Evolutionary conservation across 768 basidiomycete species (phyloP).

Genomic region (Nidularia sp.): DNA sequence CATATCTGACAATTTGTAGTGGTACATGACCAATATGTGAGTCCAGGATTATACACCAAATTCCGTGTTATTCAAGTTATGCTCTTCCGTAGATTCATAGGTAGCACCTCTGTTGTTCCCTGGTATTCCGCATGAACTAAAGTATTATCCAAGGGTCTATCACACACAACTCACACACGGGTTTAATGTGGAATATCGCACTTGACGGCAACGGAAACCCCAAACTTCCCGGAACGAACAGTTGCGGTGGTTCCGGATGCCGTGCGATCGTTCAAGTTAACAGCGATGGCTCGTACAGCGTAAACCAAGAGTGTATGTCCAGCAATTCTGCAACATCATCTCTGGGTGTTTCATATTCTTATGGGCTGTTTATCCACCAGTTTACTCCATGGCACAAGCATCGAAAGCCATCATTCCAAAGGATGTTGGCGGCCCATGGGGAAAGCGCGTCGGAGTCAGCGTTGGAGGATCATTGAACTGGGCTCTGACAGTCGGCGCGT

Average conservation of each 20-base stretch:
- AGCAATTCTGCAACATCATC: neutral
- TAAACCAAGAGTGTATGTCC: constrained; percentile 70
- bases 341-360: neutral
- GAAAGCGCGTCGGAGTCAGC: constrained; percentile 60
- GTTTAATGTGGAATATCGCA: constrained; percentile 75
- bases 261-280: constrained; percentile 66
- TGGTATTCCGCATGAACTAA: too few species aligned
- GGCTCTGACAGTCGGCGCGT: constrained; percentile 65
- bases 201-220: constrained; percentile 62
- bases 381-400: constrained; percentile 72
- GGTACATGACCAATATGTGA: constrained; percentile 68
- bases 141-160: constrained; percentile 21
- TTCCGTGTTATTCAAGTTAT: neutral
- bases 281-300: constrained; percentile 53
- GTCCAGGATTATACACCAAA: constrained; percentile 7
- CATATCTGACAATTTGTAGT: constrained; percentile 26
- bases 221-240: constrained; percentile 57
- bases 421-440: constrained; percentile 64
- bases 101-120: too few species aligned
- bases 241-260: constrained; percentile 61
- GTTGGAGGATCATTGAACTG: constrained; percentile 53
- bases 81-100: constrained; percentile 10
- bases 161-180: constrained; percentile 37
- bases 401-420: constrained; percentile 71
- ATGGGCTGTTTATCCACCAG: constrained; percentile 18